These are phyloP conservation scores for Dothistroma pini DNA, from an alignment of 2,329 filamentous ascomycete genomes.

Conservation along the genomic window DNA sequence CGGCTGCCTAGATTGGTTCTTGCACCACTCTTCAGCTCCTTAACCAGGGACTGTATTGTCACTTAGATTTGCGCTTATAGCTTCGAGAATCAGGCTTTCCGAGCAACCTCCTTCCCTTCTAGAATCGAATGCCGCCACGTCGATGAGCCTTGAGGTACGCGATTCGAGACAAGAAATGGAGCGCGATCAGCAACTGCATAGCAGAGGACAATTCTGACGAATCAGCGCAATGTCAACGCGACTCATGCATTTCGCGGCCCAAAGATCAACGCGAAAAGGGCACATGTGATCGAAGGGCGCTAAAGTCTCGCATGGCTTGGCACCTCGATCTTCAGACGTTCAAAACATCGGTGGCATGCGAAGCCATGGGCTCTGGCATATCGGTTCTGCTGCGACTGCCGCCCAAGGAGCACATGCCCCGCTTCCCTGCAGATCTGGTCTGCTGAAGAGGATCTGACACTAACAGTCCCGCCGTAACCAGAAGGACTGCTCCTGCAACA, in stretches of 20 bases:
- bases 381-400: background rate
- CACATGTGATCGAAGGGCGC: too few relatives aligned
- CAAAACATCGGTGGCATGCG: background rate
- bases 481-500: too few relatives aligned
- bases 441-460: too few relatives aligned
- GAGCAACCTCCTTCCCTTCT: background rate
- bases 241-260: too few relatives aligned
- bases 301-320: too few relatives aligned
- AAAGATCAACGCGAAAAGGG: too few relatives aligned
- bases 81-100: constrained; percentile 11
- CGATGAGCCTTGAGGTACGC: background rate
- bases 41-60: constrained; percentile 15
- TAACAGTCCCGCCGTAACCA: too few relatives aligned
- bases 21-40: constrained; percentile 14
- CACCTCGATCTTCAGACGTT: background rate
- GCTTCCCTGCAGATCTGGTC: too few relatives aligned
- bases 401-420: background rate
- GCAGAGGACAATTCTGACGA: too few relatives aligned
- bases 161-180: too few relatives aligned
- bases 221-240: too few relatives aligned
- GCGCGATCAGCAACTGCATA: too few relatives aligned
- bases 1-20: constrained; percentile 14
- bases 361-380: background rate
- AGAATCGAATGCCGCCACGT: background rate
- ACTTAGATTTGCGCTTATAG: constrained; percentile 15